Percentiles rank a stretch among this genome's conserved stretches.
Conservation (phyloP, 2,329 filamentous ascomycete species). For the Fusarium sambucinum region DNA sequence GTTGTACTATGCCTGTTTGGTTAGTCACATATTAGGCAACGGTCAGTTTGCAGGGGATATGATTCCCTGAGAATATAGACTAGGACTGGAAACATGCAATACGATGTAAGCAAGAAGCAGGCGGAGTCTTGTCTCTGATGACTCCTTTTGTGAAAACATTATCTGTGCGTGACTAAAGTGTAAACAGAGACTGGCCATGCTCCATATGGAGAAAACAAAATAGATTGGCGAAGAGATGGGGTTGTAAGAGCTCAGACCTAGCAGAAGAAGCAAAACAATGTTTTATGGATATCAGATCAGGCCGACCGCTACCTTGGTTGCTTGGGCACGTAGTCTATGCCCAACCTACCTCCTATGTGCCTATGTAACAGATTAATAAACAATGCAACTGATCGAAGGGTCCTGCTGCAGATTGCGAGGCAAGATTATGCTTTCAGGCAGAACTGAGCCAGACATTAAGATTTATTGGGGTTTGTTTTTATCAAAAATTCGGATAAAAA, state of each 20-base stretch:
- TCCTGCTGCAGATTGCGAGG: not conserved
- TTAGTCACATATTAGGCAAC: slow-evolving; percentile 11
- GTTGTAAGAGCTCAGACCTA: not conserved
- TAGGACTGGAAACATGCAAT: not conserved
- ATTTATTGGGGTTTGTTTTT: not conserved
- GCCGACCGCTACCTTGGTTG: not conserved
- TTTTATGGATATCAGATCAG: not conserved
- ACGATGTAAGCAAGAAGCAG: slow-evolving; percentile 9
- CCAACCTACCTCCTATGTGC: not conserved
- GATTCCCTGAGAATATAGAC: not conserved
- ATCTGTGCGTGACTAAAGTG: not conserved
- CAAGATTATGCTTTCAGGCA: not conserved
- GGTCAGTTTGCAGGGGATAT: not conserved
- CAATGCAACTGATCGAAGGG: not conserved
- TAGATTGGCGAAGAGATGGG: slow-evolving; percentile 1
- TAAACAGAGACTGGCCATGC: not conserved
- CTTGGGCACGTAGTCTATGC: not conserved
- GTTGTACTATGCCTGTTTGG: not conserved
- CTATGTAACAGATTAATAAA: not conserved
- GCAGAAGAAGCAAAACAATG: not conserved
- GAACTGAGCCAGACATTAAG: not conserved
- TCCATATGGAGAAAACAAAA: not conserved
- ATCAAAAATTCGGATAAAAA: not conserved
- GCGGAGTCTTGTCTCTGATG: not conserved
- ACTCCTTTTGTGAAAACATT: not conserved